Percentiles rank a stretch among this genome's conserved stretches.
phyloP scores from a whole-genome alignment of 257 asterid genomes.

The Solanum medicagineum region DNA sequence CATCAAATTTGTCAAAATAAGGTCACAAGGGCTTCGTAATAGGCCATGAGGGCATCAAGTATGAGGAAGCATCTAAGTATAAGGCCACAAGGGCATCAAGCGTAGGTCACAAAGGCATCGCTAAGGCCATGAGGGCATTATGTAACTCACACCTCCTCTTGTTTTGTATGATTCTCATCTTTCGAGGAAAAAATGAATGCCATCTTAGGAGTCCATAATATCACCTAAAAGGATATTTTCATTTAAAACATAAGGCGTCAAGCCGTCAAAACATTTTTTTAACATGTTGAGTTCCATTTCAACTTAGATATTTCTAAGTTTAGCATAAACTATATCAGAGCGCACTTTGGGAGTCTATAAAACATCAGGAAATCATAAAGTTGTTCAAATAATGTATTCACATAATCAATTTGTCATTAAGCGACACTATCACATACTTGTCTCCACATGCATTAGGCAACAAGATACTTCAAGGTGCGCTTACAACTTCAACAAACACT shows the following conservation, averaged over 20 bases:
- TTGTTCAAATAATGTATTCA: background rate
- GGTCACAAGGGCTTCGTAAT: background rate
- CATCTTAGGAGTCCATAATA: background rate
- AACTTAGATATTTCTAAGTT: background rate
- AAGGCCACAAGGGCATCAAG: background rate
- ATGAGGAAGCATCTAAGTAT: background rate
- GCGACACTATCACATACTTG: background rate
- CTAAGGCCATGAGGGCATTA: background rate
- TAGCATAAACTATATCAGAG: background rate
- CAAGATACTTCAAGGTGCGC: background rate
- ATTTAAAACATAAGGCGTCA: background rate
- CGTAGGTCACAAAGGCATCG: background rate
- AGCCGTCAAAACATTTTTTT: background rate
- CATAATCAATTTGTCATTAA: background rate
- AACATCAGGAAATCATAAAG: background rate
- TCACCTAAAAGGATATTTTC: background rate
- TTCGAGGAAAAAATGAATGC: background rate
- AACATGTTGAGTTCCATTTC: background rate
- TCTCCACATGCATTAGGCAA: background rate
- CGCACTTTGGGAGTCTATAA: background rate
- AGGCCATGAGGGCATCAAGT: background rate
- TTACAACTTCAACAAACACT: background rate
- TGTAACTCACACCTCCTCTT: background rate
- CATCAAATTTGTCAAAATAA: background rate
- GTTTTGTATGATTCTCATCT: background rate